Percentiles rank a stretch among this genome's conserved stretches.
Evolutionary conservation across 148 eudicot species (phyloP).

Genomic region (Amaranthus hypochondriacus): DNA sequence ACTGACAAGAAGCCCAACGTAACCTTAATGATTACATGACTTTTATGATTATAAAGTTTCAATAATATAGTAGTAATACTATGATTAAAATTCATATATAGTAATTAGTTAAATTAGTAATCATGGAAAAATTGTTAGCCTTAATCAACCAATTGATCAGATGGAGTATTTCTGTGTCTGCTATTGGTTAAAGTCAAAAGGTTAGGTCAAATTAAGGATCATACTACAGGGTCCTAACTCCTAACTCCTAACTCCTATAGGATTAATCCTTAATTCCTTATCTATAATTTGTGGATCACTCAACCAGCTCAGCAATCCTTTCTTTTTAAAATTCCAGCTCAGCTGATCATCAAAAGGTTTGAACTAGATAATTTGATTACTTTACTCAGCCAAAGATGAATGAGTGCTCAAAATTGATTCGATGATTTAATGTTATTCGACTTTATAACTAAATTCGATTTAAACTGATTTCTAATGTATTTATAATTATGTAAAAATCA

Average conservation of each 20-base stretch:
- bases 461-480: too few relatives aligned
- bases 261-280: neutral
- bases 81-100: neutral
- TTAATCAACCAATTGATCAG: neutral
- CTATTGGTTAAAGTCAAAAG: neutral
- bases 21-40: conserved; percentile 6
- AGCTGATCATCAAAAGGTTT: too few relatives aligned
- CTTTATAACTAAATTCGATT: too few relatives aligned
- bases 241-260: too few relatives aligned
- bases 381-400: too few relatives aligned
- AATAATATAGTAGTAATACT: neutral
- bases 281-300: neutral
- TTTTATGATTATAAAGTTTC: neutral
- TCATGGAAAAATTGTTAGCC: neutral
- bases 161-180: neutral
- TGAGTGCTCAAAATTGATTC: too few relatives aligned
- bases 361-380: too few relatives aligned
- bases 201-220: neutral
- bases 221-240: neutral
- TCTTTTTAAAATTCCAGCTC: neutral
- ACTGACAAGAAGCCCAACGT: neutral
- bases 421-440: too few relatives aligned
- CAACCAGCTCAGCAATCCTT: neutral
- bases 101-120: neutral
- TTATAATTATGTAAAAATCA: too few relatives aligned